Base-by-base conservation (phyloP, 106 monocot genomes). In the Dendrobium officinale region DNA sequence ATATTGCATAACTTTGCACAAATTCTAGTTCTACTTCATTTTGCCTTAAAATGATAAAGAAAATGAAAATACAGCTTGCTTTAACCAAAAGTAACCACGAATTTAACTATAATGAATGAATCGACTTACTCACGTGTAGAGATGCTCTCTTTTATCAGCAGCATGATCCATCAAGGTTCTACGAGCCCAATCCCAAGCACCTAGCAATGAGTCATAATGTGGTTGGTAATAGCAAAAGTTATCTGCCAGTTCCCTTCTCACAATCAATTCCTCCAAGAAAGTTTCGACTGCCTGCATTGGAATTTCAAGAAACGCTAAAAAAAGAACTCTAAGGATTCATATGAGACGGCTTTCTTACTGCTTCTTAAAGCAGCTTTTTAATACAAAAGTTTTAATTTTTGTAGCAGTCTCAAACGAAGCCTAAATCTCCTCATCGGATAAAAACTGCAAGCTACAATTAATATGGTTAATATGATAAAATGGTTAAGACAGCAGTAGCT, bases 101-200 rank as follows among this genome's bases (percentile, higher is more conserved):
- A 42, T n/a, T 2, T 44, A 74, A 15, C 42, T 42, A 6, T 74
- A 20, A 74, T 40, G 3, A 82, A 33, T 13, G 64, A 77, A 67
- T 64, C 29, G 81, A 83, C 42, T 73, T 79, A 83, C 93, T 90
- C 82, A 95, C 99, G 88, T 88, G 73, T 99, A 99, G n/a, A 93
- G 59, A 77, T 90, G 90, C 47, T 95, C 93, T 85, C 99, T 86
- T 83, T 93, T 91, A 82, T 99, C 93, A 43, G 67, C 79, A 78
- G 91, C 89, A 85, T 99, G 98, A 49, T 92, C 89, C 88, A 89
- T 90, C 80, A 99, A 87, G 9, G 98, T 93, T n/a, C 93, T 95
- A 3, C 80, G 89, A 70, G 98, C 98, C 98, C 98, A 99, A 31
- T 88, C 91, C 98, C 98, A 99, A 42, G 98, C 95, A 77, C 98